A percentile compares a stretch with the other conserved stretches of the same genome.
These are phyloP conservation scores for Venturiaceae sp. DNA, from an alignment of 2,329 filamentous ascomycete genomes.

Conservation along the genomic window DNA sequence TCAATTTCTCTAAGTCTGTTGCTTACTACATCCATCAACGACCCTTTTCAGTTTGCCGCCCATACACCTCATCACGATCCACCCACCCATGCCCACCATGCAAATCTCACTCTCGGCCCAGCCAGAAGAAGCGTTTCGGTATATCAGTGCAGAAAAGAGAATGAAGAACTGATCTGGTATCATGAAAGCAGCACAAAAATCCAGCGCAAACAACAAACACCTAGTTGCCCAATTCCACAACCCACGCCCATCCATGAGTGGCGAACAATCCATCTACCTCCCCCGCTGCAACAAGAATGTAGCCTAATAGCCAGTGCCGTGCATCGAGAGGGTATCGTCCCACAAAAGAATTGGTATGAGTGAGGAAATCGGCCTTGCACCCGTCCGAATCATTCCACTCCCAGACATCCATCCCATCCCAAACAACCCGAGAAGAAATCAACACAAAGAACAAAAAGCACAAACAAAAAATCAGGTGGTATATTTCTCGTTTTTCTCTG, in stretches of 20 bases:
- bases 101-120: not conserved
- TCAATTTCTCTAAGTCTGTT: not conserved
- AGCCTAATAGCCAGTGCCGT: not conserved
- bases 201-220: not conserved
- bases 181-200: not conserved
- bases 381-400: not conserved
- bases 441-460: not conserved
- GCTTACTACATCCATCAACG: not conserved
- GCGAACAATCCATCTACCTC: not conserved
- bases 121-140: not conserved
- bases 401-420: not conserved
- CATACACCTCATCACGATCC: not conserved
- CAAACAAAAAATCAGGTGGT: not conserved
- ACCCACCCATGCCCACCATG: not conserved
- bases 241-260: not conserved
- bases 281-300: not conserved
- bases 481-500: conserved; percentile 1
- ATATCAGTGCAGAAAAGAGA: not conserved
- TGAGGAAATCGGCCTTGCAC: not conserved
- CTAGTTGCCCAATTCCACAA: not conserved
- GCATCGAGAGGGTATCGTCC: not conserved
- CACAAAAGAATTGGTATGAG: not conserved
- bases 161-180: not conserved
- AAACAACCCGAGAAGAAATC: not conserved
- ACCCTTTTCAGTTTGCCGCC: not conserved